Evolutionary conservation across 208 protist genomes (phyloP).

Genomic region (Naegleria fowleri): DNA sequence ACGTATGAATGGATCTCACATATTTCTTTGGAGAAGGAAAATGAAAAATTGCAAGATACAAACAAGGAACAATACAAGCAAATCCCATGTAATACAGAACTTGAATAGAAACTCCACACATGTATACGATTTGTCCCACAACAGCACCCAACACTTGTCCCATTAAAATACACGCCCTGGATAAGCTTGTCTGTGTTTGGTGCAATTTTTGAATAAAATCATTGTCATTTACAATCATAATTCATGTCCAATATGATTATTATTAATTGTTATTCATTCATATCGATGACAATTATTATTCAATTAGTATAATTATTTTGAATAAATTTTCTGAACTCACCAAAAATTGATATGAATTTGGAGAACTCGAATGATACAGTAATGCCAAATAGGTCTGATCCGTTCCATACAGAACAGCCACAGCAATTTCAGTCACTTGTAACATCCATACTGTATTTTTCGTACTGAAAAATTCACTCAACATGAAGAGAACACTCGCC

Average conservation of each 20-base stretch:
- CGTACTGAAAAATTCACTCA: neutral
- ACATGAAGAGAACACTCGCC: neutral
- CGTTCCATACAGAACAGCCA: neutral
- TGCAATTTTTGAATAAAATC: neutral
- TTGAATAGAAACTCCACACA: neutral
- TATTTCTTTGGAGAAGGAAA: constrained; percentile 14
- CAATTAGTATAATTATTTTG: no score
- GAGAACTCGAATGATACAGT: neutral
- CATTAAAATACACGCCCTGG: neutral
- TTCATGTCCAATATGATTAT: no score
- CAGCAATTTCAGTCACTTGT: neutral
- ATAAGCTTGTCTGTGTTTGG: neutral
- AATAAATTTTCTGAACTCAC: neutral
- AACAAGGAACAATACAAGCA: neutral
- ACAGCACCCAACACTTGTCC: neutral
- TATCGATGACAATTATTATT: no score
- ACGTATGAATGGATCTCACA: neutral
- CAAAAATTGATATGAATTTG: neutral
- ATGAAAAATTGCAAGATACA: neutral
- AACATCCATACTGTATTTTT: neutral
- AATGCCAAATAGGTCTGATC: neutral
- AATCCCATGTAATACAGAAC: neutral
- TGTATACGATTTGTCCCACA: neutral
- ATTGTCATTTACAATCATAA: no score
- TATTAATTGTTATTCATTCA: no score